Evolutionary conservation across 2,329 filamentous ascomycete species (phyloP), one percentile per base, ranked within the genome.

Genomic region (Fusarium illudens): DNA sequence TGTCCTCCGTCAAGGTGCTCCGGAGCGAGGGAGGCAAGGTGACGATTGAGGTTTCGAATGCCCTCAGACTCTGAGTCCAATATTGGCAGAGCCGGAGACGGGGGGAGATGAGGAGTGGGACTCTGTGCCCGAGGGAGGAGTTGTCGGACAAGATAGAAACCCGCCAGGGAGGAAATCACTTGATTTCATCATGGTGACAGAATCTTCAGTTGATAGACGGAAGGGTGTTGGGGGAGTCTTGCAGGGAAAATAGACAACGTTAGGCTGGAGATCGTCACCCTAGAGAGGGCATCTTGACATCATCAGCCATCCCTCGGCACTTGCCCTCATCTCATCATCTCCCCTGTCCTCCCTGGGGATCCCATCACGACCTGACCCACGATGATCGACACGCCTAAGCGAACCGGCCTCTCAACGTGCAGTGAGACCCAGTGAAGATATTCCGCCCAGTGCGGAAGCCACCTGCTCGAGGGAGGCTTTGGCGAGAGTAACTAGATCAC

Each of bases 1-100:
- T 97, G 80, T 83, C 85, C 60, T 94, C 91, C 68, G 87, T 97
- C 65, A 87, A 80, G 71, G 81, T 96, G 72, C 80, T 88, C 63
- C 83, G 85, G 54, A 81, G 80, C 68, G 81, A 84, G 64, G 85
- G 82, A 52, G 89, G 87, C n/a, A 80, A 80, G 67, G 85, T 92
- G 57, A 87, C 86, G 68, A 79, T 96, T 67, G 88, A 93, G 80
- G 87, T 96, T 70, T 81, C 79, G 61, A 84, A 93, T 78, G 87
- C 87, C 51, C 78, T 90, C 75, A 77, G 79, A 58, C 65, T 68
- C 42, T 75, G 61, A 72, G 54, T 44, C 13, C 29, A 33, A 54
- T 48, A 60, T 63, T 34, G 59, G 33, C 48, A 64, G 59, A 53
- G 58, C 30, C 12, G 57, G 33, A 36, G 44, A 52, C 25, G 60